Evolutionary conservation across 2,329 filamentous ascomycete genomes (phyloP), one percentile per base, ranked within the genome.

Genomic region (Rhytidhysteron rufulum): DNA sequence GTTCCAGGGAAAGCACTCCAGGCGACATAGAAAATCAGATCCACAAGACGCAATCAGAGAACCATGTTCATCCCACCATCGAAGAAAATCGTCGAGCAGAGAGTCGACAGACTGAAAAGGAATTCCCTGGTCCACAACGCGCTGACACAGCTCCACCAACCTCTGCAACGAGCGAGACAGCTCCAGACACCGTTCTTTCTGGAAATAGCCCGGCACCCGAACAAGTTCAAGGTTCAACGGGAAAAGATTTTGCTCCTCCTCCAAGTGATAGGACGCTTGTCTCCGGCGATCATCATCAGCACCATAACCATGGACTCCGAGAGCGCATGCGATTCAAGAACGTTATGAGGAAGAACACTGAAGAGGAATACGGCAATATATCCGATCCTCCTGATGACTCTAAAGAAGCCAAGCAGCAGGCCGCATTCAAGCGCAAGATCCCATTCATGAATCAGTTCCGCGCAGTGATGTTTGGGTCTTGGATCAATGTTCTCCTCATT

Each of bases 401-500:
- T 1, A 13, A 58, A n/a, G 59, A 61, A 37, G 60, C 60, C 40
- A 55, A 55, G 37, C 63, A 54, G 35, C 57, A 48, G 41, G 55
- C 53, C 19, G 51, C 60, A 4, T 48, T 49, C 29, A 60, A 58
- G 48, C 58, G 44, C 38, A 65, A 60, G 44, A 63, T 65, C 16
- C 61, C 60, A 6, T 37, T 62, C n/a, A 58, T 54, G 16, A 42
- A 49, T 4, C 86, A 90, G 64, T 63, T 90, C 35, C 80, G 82
- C 51, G 80, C 85, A 15, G 89, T 88, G 0, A 53, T 95, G 3
- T 78, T 95, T 50, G 83, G 80, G 54, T 93, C 87, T 1, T 95
- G 86, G 80, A 85, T 95, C 69, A 96, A 96, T 58, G 58, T 95
- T 18, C 69, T 96, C 19, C 71, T 95, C 17, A 38, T 95, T 13